phyloP scores from a whole-genome alignment of 352 stramenopile genomes.

The Globisporangium uncinulatum region DNA sequence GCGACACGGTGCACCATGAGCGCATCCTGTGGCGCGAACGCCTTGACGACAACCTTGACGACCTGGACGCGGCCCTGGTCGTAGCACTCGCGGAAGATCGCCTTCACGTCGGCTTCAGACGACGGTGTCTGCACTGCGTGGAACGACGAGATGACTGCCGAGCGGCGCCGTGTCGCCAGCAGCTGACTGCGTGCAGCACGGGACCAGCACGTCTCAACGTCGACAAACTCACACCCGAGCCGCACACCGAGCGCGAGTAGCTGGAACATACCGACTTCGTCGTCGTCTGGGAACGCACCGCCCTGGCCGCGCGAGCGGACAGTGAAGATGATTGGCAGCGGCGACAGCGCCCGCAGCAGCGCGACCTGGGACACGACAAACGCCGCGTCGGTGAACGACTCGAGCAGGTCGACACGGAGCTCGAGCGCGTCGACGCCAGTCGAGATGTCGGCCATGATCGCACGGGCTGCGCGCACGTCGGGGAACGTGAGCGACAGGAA shows the following conservation, averaged over 20 bases:
- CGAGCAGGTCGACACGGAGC: slow-evolving; percentile 93
- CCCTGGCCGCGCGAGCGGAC: slow-evolving; percentile 93
- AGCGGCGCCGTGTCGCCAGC: slow-evolving; percentile 31
- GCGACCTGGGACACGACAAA: slow-evolving; percentile 73
- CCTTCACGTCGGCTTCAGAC: slow-evolving; percentile 34
- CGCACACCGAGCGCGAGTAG: slow-evolving; percentile 90
- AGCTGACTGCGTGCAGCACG: slow-evolving; percentile 58
- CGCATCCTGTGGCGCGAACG: slow-evolving; percentile 75
- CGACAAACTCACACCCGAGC: slow-evolving; percentile 93
- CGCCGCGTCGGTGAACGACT: slow-evolving; percentile 35
- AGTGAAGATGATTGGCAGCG: slow-evolving; percentile 95
- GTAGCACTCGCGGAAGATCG: slow-evolving; percentile 72
- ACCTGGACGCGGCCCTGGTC: slow-evolving; percentile 70
- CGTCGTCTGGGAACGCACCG: slow-evolving; percentile 91
- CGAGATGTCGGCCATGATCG: slow-evolving; percentile 45
- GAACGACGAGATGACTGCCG: slow-evolving; percentile 75
- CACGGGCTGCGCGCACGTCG: slow-evolving; percentile 40
- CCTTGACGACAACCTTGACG: slow-evolving; percentile 90
- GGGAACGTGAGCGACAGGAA: slow-evolving; percentile 78
- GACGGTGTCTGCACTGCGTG: slow-evolving; percentile 56
- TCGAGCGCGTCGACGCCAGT: slow-evolving; percentile 94
- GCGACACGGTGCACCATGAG: slow-evolving; percentile 78
- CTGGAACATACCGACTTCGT: slow-evolving; percentile 80
- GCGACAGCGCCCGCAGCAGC: slow-evolving; percentile 79
- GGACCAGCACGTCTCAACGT: slow-evolving; percentile 92